Conservation (phyloP, 345 rosid genomes). For the Orychophragmus violaceus region DNA sequence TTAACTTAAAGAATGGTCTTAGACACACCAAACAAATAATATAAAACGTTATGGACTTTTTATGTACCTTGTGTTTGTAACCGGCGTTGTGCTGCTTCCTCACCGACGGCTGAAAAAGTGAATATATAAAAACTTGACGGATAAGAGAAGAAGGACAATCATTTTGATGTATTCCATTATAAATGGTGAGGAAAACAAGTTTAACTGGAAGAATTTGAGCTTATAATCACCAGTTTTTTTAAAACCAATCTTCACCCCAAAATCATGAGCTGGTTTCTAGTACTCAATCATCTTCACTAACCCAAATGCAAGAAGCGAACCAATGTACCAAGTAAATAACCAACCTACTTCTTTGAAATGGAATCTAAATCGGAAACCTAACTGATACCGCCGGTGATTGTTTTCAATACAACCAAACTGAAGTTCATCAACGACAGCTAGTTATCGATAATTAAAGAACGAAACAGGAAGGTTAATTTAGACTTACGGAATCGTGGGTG, state of each 20-base stretch:
- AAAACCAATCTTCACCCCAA: not conserved
- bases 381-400: not conserved
- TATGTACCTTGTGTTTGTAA: conserved; percentile 86
- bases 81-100: conserved; percentile 99
- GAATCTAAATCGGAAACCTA: conserved; percentile 29
- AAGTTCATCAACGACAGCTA: not conserved
- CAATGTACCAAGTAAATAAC: not conserved
- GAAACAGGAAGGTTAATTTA: not conserved
- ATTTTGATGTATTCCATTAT: not conserved
- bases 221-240: not conserved
- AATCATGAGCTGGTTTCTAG: not conserved
- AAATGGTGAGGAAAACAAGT: not conserved
- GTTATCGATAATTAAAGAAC: not conserved
- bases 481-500: conserved; percentile 95
- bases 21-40: not conserved
- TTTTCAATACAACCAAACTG: not conserved
- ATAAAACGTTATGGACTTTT: not conserved
- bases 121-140: not conserved
- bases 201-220: not conserved
- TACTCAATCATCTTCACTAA: too few relatives aligned
- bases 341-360: not conserved
- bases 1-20: not conserved
- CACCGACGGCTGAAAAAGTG: conserved; percentile 79
- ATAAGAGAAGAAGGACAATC: not conserved
- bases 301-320: not conserved